Percentiles rank a stretch among this genome's conserved stretches.
These are phyloP conservation scores for Mariannaea sp. DNA, from an alignment of 2,329 filamentous ascomycete species.

Conservation along the genomic window DNA sequence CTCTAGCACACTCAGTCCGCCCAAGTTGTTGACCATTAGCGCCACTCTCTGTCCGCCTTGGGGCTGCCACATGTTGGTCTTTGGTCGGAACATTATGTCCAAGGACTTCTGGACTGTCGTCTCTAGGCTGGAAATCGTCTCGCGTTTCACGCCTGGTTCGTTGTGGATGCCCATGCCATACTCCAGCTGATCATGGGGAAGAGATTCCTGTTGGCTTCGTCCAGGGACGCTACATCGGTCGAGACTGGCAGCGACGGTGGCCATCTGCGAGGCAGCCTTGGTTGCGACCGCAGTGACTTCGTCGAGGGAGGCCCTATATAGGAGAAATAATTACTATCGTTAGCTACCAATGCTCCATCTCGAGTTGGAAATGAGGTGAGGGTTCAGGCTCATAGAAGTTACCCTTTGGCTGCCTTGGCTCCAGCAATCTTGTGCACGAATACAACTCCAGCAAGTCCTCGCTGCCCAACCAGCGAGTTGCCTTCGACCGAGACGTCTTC, in stretches of 20 bases:
- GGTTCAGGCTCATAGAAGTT: neutral
- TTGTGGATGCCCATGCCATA: slow-evolving; percentile 38
- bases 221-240: slow-evolving; percentile 34
- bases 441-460: slow-evolving; percentile 33
- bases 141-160: slow-evolving; percentile 34
- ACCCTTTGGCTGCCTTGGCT: slow-evolving; percentile 33
- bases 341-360: neutral
- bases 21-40: slow-evolving; percentile 35
- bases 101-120: slow-evolving; percentile 27
- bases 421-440: slow-evolving; percentile 35
- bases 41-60: slow-evolving; percentile 21
- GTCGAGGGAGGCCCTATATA: slow-evolving; percentile 26
- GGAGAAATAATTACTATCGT: slow-evolving; percentile 3
- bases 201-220: slow-evolving; percentile 26
- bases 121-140: slow-evolving; percentile 22
- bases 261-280: slow-evolving; percentile 33
- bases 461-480: slow-evolving; percentile 32
- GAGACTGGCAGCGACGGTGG: slow-evolving; percentile 34
- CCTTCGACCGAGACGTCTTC: slow-evolving; percentile 35
- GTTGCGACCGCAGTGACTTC: slow-evolving; percentile 25
- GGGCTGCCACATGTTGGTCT: slow-evolving; percentile 33
- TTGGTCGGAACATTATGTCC: slow-evolving; percentile 31
- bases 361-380: neutral
- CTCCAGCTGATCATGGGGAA: slow-evolving; percentile 29
- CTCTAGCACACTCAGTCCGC: slow-evolving; percentile 33